phyloP scores from a whole-genome alignment of 805 yeast genomes.

The Yarrowia alimentaria region DNA sequence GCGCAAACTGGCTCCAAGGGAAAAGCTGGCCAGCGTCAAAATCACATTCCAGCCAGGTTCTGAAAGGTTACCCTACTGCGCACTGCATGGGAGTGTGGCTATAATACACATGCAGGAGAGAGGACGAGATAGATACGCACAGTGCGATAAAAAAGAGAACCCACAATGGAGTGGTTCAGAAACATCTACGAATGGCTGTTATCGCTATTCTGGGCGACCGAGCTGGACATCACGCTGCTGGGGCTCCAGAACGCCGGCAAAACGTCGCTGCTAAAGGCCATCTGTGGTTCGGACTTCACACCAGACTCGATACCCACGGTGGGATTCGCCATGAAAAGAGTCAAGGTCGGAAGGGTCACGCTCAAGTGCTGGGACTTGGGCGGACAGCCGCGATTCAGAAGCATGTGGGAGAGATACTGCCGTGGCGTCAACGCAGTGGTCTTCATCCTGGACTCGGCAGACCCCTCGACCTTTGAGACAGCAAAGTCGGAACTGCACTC shows the following conservation, averaged over 20 bases:
- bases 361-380: constrained; percentile 45
- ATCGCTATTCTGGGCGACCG: constrained; percentile 38
- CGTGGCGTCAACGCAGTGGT: constrained; percentile 41
- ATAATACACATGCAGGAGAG: too few relatives aligned
- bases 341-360: constrained; percentile 40
- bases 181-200: constrained; percentile 37
- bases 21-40: too few relatives aligned
- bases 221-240: constrained; percentile 41
- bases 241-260: constrained; percentile 45
- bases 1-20: too few relatives aligned
- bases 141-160: not conserved
- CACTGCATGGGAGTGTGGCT: too few relatives aligned
- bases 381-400: constrained; percentile 43
- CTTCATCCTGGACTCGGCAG: constrained; percentile 43
- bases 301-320: constrained; percentile 43
- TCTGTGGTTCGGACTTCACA: constrained; percentile 39
- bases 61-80: not conserved
- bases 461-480: constrained; percentile 36
- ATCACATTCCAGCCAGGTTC: too few relatives aligned
- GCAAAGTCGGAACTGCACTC: constrained; percentile 40
- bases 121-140: not conserved
- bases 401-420: constrained; percentile 45
- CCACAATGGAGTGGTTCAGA: constrained; percentile 17
- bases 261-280: constrained; percentile 40
- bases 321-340: constrained; percentile 42